Conservation (phyloP, 345 rosid species). For the Streptanthus diversifolius region DNA sequence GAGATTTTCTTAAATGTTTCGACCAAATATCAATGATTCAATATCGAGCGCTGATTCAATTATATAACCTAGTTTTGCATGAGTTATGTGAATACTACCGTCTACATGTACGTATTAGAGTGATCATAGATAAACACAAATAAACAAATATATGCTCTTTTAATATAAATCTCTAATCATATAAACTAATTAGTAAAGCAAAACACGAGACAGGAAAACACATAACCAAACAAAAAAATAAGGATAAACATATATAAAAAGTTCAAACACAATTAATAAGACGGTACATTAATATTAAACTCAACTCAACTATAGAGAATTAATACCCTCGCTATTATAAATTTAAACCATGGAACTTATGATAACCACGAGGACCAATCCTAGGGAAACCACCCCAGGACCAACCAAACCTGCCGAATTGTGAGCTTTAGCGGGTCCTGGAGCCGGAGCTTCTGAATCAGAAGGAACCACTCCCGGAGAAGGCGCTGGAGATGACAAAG, state of each 20-base stretch:
- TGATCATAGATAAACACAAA: not conserved
- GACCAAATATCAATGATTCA: not conserved
- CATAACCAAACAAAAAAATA: not conserved
- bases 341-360: conserved; percentile 9
- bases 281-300: not conserved
- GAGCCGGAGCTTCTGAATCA: conserved; percentile 13
- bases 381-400: conserved; percentile 4
- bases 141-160: not conserved
- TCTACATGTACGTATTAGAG: not conserved
- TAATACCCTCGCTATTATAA: not conserved
- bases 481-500: conserved; percentile 24
- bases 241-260: not conserved
- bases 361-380: conserved; percentile 20
- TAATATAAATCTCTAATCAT: not conserved
- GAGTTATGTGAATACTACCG: not conserved
- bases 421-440: conserved; percentile 15
- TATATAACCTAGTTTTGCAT: not conserved
- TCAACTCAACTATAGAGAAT: not conserved
- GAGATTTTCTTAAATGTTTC: not conserved
- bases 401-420: conserved; percentile 20
- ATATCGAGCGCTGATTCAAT: not conserved
- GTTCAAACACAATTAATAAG: not conserved
- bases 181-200: not conserved
- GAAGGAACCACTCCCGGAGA: conserved; percentile 16
- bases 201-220: not conserved